A percentile compares a stretch with the other conserved stretches of the same genome.
These are phyloP conservation scores for Lactarius quietus DNA, from an alignment of 768 basidiomycete genomes.

Conservation along the genomic window DNA sequence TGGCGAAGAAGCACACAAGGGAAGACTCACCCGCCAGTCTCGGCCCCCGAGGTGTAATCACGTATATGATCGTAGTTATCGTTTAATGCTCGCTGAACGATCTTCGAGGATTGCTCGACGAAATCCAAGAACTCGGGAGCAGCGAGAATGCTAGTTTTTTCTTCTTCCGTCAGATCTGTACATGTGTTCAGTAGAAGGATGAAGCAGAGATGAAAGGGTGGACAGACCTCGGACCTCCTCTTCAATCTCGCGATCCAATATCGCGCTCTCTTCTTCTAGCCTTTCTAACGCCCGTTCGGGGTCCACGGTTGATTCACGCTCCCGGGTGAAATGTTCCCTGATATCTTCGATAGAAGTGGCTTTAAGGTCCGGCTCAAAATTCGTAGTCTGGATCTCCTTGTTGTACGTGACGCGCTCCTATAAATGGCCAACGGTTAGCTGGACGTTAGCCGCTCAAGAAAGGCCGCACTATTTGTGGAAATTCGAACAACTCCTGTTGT, in stretches of 20 bases:
- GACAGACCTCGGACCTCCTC: constrained; percentile 75
- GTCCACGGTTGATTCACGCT: constrained; percentile 62
- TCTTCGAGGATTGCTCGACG: constrained; percentile 91
- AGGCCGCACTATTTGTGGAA: constrained; percentile 75
- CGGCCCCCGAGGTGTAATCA: constrained; percentile 90
- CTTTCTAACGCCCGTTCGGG: constrained; percentile 68
- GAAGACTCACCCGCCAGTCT: constrained; percentile 69
- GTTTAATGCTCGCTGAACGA: constrained; percentile 90
- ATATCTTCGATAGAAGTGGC: constrained; percentile 66
- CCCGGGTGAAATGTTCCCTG: constrained; percentile 61
- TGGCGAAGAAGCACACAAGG: not conserved
- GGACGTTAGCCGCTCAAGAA: not conserved
- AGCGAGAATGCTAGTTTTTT: constrained; percentile 74
- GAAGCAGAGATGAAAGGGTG: not conserved
- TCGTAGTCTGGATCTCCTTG: constrained; percentile 79
- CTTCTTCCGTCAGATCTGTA: constrained; percentile 82
- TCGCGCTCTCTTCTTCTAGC: constrained; percentile 77
- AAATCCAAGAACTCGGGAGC: constrained; percentile 92
- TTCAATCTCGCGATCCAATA: constrained; percentile 82
- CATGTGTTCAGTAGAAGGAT: not conserved
- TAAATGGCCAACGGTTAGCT: not conserved
- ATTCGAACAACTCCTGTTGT: constrained; percentile 86
- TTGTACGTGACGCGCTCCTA: constrained; percentile 81
- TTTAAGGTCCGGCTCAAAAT: constrained; percentile 52
- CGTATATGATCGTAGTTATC: constrained; percentile 96